A percentile compares a stretch with the other conserved stretches of the same genome.
Evolutionary conservation across 116 monocot species (phyloP).

Genomic region (Trichopus zeylanicus): DNA sequence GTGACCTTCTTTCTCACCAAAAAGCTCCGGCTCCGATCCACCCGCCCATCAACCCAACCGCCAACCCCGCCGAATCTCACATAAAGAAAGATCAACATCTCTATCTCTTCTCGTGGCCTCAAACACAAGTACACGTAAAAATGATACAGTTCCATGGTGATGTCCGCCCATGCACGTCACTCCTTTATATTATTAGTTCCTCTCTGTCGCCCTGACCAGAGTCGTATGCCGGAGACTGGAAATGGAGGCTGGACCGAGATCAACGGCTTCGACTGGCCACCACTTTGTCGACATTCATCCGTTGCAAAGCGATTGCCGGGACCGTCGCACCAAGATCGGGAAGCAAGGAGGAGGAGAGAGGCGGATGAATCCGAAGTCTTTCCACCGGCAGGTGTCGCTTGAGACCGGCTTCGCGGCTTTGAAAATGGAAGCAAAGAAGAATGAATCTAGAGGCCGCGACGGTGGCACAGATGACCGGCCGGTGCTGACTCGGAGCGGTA

Average conservation of each 20-base stretch:
- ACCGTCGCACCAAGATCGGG: not conserved
- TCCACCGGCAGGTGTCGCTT: slow-evolving; percentile 60
- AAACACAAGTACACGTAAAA: slow-evolving; percentile 2
- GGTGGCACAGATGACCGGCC: slow-evolving; percentile 10
- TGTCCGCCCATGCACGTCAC: too few species aligned
- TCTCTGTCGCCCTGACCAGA: too few species aligned
- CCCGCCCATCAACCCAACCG: not conserved
- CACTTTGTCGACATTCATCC: slow-evolving; percentile 41
- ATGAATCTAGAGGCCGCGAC: not conserved
- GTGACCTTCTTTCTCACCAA: not conserved
- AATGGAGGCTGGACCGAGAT: too few species aligned
- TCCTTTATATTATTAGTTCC: too few species aligned
- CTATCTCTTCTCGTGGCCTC: not conserved
- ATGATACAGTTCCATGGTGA: too few species aligned
- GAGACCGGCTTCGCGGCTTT: slow-evolving; percentile 34
- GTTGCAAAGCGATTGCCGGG: not conserved
- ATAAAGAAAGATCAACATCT: not conserved
- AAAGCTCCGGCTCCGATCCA: too few species aligned
- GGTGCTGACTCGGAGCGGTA: slow-evolving; percentile 24
- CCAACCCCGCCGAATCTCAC: not conserved
- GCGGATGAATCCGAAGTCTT: slow-evolving; percentile 6
- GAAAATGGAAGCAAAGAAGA: slow-evolving; percentile 11
- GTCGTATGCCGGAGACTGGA: too few species aligned
- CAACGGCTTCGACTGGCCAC: slow-evolving; percentile 2
- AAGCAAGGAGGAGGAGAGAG: slow-evolving; percentile 9